phyloP scores from a whole-genome alignment of 23 red algal genomes.

The Gracilaria gracilis region DNA sequence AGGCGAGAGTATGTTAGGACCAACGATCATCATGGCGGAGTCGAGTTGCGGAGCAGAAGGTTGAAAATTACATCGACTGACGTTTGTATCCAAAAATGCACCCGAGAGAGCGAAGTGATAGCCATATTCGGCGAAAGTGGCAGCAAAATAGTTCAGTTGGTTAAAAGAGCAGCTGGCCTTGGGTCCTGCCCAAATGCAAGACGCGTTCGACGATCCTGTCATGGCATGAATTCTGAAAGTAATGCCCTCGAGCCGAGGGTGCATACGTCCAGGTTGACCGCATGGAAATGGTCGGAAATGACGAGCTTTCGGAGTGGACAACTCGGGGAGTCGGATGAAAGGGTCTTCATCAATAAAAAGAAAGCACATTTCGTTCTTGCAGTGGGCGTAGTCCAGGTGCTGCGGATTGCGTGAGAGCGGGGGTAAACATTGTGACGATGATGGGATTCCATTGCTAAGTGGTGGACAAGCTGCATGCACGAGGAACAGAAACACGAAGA shows the following conservation, averaged over 20 bases:
- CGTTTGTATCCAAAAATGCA: conserved; percentile 14
- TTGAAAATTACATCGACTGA: neutral
- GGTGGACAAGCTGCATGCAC: neutral
- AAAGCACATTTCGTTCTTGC: conserved; percentile 46
- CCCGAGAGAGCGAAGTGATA: conserved; percentile 38
- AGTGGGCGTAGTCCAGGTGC: conserved; percentile 24
- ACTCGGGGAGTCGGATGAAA: conserved; percentile 28
- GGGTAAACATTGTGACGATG: neutral
- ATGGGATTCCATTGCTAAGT: neutral
- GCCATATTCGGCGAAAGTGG: neutral
- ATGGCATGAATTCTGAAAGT: conserved; percentile 4
- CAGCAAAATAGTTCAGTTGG: conserved; percentile 35
- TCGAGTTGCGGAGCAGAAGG: conserved; percentile 29
- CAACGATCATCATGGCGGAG: conserved; percentile 39
- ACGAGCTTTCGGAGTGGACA: neutral
- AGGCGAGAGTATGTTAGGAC: neutral
- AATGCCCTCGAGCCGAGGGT: conserved; percentile 31
- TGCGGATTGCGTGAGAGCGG: neutral
- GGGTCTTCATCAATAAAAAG: conserved; percentile 41
- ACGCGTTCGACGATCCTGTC: conserved; percentile 29
- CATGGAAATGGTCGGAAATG: conserved; percentile 48
- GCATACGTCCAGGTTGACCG: neutral
- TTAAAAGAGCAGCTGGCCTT: conserved; percentile 29
- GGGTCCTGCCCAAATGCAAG: conserved; percentile 43
- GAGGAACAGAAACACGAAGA: neutral